These are phyloP conservation scores for Besnoitia besnoiti DNA, from an alignment of 169 alveolate genomes.

Conservation along the genomic window DNA sequence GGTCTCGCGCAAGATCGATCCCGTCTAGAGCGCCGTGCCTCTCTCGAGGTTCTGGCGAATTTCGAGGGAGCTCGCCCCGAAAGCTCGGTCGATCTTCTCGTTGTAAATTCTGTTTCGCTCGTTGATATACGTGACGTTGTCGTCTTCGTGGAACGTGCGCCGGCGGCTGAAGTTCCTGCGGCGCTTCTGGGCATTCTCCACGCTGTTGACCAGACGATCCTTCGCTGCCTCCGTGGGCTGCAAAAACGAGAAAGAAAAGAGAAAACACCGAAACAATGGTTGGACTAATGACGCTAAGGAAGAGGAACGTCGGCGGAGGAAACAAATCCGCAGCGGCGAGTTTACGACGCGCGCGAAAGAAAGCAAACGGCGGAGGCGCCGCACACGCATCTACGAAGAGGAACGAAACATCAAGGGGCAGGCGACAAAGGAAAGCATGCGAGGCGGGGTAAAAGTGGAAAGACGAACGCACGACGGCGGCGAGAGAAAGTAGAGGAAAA, in stretches of 20 bases:
- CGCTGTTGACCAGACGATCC: constrained; percentile 74
- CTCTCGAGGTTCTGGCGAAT: constrained; percentile 89
- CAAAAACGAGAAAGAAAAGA: background rate
- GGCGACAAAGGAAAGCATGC: background rate
- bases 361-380: too few relatives aligned
- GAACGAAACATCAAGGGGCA: background rate
- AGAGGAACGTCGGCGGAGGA: background rate
- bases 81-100: constrained; percentile 86
- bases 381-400: too few relatives aligned
- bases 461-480: background rate
- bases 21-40: constrained; percentile 86
- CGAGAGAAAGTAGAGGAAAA: too few relatives aligned
- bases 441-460: too few relatives aligned
- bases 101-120: constrained; percentile 87
- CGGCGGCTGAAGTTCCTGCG: constrained; percentile 83
- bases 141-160: constrained; percentile 85
- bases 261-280: background rate
- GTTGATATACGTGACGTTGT: constrained; percentile 89
- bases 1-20: too few relatives aligned
- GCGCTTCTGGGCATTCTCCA: constrained; percentile 66
- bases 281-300: too few relatives aligned
- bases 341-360: background rate
- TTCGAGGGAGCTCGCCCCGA: constrained; percentile 84
- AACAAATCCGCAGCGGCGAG: background rate
- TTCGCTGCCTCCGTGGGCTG: constrained; percentile 76